Evolutionary conservation across 768 basidiomycete species (phyloP).

Genomic region (Lactarius quietus): DNA sequence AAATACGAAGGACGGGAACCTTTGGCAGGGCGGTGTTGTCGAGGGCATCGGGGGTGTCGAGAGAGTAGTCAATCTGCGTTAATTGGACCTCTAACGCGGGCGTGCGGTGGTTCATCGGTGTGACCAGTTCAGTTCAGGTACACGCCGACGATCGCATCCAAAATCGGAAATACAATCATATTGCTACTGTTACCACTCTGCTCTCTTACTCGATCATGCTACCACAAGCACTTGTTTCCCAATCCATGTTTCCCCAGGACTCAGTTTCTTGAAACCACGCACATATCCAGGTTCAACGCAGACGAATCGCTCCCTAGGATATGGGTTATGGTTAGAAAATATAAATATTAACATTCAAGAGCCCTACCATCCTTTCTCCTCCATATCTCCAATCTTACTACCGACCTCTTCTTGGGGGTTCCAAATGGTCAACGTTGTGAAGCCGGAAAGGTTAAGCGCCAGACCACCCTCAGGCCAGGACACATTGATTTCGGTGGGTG

Average conservation of each 20-base stretch:
- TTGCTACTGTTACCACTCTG: background rate
- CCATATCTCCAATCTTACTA: conserved; percentile 82
- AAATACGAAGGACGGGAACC: conserved; percentile 83
- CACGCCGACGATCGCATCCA: background rate
- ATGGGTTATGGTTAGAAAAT: background rate
- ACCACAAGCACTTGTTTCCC: conserved; percentile 69
- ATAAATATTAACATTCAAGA: conserved; percentile 11
- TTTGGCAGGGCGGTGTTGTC: conserved; percentile 57
- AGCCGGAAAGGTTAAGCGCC: conserved; percentile 46
- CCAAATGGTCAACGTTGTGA: conserved; percentile 91
- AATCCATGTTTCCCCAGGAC: conserved; percentile 66
- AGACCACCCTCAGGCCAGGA: conserved; percentile 58
- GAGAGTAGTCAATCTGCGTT: conserved; percentile 60
- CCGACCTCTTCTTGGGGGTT: conserved; percentile 78
- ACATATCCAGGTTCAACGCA: conserved; percentile 93
- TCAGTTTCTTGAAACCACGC: conserved; percentile 61
- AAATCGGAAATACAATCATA: background rate
- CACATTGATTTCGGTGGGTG: conserved; percentile 51
- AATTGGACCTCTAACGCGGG: conserved; percentile 41
- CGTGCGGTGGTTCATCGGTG: conserved; percentile 11
- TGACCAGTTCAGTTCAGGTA: background rate
- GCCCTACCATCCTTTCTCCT: conserved; percentile 76
- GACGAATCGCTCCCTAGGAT: conserved; percentile 69
- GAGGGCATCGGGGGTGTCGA: conserved; percentile 55
- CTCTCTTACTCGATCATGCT: conserved; percentile 18